A percentile compares a stretch with the other conserved stretches of the same genome.
Evolutionary conservation across 192 early-diverging fungal genomes (phyloP).

Genomic region (Linnemannia elongata): DNA sequence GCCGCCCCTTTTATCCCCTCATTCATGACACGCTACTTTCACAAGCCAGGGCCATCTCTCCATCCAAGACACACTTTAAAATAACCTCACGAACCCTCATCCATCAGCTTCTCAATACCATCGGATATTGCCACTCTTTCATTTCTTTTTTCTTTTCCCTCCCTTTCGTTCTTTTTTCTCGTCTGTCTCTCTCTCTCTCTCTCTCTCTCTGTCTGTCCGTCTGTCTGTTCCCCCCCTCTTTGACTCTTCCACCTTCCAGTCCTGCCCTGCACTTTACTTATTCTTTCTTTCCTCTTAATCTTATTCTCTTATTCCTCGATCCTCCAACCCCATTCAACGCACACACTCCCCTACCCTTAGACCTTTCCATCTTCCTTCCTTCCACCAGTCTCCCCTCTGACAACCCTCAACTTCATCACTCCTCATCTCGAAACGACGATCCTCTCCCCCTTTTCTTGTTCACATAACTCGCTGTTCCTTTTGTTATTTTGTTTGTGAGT

Average conservation of each 20-base stretch:
- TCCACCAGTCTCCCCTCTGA: neutral
- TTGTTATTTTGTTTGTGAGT: neutral
- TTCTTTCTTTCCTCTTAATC: neutral
- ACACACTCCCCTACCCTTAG: neutral
- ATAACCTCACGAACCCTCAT: neutral
- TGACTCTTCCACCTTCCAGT: neutral
- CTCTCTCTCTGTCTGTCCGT: neutral
- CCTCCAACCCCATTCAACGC: neutral
- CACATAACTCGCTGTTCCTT: neutral
- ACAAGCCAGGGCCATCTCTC: neutral
- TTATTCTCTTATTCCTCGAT: neutral
- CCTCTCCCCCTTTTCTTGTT: neutral
- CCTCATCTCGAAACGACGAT: neutral
- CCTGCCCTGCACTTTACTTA: neutral
- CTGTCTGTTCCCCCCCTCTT: neutral
- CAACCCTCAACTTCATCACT: neutral
- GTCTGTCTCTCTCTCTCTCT: neutral
- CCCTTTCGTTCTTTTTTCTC: neutral
- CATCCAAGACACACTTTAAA: neutral
- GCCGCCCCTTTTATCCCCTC: neutral
- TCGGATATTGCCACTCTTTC: too few relatives aligned
- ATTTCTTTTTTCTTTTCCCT: neutral
- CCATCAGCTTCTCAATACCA: too few relatives aligned
- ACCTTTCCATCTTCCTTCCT: neutral
- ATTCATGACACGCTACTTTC: neutral